Conservation (phyloP, 306 rosid genomes). For the Dryas alaskensis region DNA sequence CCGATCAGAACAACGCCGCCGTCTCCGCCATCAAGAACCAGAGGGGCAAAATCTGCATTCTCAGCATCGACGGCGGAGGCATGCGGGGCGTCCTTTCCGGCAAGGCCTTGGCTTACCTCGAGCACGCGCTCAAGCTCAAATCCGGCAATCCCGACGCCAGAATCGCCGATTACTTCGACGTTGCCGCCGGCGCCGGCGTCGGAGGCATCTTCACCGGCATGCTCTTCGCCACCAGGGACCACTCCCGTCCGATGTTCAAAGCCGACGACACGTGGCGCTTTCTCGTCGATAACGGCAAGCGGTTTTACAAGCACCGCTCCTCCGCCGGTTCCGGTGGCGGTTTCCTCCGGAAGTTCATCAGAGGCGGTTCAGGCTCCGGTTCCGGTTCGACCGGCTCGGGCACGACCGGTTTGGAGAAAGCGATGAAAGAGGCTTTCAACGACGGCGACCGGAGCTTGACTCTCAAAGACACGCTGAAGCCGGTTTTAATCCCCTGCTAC, state of each 20-base stretch:
- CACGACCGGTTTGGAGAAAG: slow-evolving; percentile 59
- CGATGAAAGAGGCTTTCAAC: slow-evolving; percentile 69
- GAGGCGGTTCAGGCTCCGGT: slow-evolving; percentile 17
- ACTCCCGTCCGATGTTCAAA: slow-evolving; percentile 55
- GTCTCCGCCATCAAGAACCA: slow-evolving; percentile 75
- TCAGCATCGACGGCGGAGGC: slow-evolving; percentile 89
- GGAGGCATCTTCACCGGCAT: slow-evolving; percentile 89
- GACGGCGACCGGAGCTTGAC: slow-evolving; percentile 55
- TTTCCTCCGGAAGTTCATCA: slow-evolving; percentile 38
- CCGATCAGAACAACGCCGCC: slow-evolving; percentile 8
- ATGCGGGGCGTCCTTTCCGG: slow-evolving; percentile 95
- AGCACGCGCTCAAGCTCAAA: slow-evolving; percentile 68
- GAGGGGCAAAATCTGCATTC: slow-evolving; percentile 92
- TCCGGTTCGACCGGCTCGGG: slow-evolving; percentile 34
- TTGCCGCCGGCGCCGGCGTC: slow-evolving; percentile 80
- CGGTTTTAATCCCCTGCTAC: slow-evolving; percentile 87
- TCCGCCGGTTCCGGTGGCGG: slow-evolving; percentile 30
- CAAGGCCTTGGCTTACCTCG: slow-evolving; percentile 77
- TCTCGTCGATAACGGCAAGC: slow-evolving; percentile 64
- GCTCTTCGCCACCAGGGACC: slow-evolving; percentile 80
- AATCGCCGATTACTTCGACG: slow-evolving; percentile 95
- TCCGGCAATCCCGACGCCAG: slow-evolving; percentile 83
- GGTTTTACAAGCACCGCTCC: slow-evolving; percentile 38
- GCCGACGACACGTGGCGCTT: slow-evolving; percentile 85
- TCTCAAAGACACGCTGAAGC: slow-evolving; percentile 83